These are phyloP conservation scores for Barbarea vulgaris DNA, from an alignment of 345 rosid species.

Conservation along the genomic window DNA sequence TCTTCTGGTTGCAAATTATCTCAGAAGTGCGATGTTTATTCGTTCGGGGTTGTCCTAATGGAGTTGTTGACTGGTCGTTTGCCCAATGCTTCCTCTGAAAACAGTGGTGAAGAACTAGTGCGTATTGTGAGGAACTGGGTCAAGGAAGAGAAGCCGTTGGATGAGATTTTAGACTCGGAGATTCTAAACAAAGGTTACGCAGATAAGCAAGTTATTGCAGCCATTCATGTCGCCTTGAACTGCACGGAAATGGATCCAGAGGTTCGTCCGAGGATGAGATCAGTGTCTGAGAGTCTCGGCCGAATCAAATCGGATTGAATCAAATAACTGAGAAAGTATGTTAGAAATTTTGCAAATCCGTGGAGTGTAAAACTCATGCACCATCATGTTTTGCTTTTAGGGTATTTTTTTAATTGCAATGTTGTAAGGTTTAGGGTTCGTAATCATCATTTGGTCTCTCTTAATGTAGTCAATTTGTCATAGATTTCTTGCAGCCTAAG, in stretches of 20 bases:
- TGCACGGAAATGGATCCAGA: conserved; percentile 92
- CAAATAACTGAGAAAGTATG: not conserved
- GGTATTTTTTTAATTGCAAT: not conserved
- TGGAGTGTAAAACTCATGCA: not conserved
- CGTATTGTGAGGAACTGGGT: conserved; percentile 65
- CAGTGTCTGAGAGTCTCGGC: conserved; percentile 75
- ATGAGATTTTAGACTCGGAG: conserved; percentile 73
- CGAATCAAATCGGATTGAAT: conserved; percentile 55
- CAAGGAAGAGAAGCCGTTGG: conserved; percentile 64
- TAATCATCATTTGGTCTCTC: not conserved
- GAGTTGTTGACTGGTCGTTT: conserved; percentile 74
- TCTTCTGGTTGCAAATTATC: conserved; percentile 62
- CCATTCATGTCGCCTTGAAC: conserved; percentile 79
- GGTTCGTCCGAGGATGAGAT: conserved; percentile 87
- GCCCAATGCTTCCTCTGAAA: conserved; percentile 62
- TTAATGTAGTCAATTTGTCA: not conserved
- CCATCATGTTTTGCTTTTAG: conserved; percentile 1
- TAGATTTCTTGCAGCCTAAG: not conserved
- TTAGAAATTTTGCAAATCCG: not conserved
- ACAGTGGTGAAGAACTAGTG: conserved; percentile 70
- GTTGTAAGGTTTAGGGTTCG: not conserved
- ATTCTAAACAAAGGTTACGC: conserved; percentile 60
- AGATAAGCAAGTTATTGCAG: conserved; percentile 67
- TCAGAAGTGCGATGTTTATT: conserved; percentile 88
- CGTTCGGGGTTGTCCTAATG: conserved; percentile 82